These are phyloP conservation scores for Choanephora cucurbitarum DNA, from an alignment of 371 early-diverging fungal species.

Conservation along the genomic window DNA sequence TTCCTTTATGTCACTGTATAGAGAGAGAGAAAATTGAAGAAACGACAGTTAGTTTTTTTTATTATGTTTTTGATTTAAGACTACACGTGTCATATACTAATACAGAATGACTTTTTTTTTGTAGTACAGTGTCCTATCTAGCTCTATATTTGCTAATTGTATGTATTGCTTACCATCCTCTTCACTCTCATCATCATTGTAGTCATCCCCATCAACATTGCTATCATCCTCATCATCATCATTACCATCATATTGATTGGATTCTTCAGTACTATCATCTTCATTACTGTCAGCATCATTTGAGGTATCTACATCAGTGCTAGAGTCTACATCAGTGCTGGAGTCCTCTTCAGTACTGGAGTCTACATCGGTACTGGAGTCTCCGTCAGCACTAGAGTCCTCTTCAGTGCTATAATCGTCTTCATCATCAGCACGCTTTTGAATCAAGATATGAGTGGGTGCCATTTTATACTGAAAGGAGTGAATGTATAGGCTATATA, in stretches of 20 bases:
- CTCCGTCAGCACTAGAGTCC: background rate
- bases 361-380: background rate
- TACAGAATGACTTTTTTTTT: too few species aligned
- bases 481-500: background rate
- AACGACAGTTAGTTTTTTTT: too few species aligned
- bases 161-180: too few species aligned
- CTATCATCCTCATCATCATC: background rate
- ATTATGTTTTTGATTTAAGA: too few species aligned
- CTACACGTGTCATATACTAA: too few species aligned
- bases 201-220: background rate
- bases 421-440: background rate
- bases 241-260: background rate
- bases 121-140: too few species aligned
- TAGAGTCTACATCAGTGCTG: background rate
- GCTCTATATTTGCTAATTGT: too few species aligned
- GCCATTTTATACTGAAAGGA: slow-evolving; percentile 1
- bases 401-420: background rate
- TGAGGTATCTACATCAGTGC: background rate
- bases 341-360: background rate
- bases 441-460: background rate
- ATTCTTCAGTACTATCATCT: background rate
- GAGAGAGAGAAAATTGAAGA: too few species aligned
- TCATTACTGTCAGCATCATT: background rate
- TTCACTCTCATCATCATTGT: too few species aligned
- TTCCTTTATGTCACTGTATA: too few species aligned